Conservation (phyloP, 2,329 filamentous ascomycete genomes). For the Thermochaetoides dissita region DNA sequence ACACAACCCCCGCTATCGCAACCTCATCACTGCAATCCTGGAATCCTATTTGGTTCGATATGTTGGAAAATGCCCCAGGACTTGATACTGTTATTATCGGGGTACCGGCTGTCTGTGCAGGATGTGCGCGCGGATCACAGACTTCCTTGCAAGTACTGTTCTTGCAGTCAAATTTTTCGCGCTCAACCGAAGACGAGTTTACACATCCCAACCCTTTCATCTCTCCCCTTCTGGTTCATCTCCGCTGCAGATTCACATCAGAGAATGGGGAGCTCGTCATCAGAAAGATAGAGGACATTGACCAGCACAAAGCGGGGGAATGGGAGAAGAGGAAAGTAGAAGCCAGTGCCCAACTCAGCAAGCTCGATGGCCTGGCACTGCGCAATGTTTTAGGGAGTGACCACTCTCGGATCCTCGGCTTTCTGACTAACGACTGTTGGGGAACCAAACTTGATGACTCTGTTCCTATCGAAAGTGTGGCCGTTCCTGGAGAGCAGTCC, state of each 20-base stretch:
- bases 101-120: conserved; percentile 3
- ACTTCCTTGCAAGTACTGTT: conserved; percentile 2
- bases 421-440: background rate
- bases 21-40: conserved; percentile 9
- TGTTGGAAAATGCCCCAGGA: background rate
- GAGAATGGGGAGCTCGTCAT: background rate
- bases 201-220: background rate
- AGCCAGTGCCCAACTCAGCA: background rate
- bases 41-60: conserved; percentile 3
- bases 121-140: conserved; percentile 3
- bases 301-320: no score
- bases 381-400: conserved; percentile 1
- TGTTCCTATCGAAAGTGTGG: conserved; percentile 1
- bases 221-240: background rate
- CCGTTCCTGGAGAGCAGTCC: background rate
- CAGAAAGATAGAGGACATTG: background rate
- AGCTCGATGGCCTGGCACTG: background rate
- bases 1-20: conserved; percentile 5
- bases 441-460: background rate
- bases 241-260: background rate
- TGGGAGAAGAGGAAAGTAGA: background rate
- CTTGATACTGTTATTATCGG: background rate
- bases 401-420: background rate
- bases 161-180: background rate
- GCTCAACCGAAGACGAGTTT: background rate